Evolutionary conservation across 257 asterid genomes (phyloP).

Genomic region (Jacaranda mimosifolia): DNA sequence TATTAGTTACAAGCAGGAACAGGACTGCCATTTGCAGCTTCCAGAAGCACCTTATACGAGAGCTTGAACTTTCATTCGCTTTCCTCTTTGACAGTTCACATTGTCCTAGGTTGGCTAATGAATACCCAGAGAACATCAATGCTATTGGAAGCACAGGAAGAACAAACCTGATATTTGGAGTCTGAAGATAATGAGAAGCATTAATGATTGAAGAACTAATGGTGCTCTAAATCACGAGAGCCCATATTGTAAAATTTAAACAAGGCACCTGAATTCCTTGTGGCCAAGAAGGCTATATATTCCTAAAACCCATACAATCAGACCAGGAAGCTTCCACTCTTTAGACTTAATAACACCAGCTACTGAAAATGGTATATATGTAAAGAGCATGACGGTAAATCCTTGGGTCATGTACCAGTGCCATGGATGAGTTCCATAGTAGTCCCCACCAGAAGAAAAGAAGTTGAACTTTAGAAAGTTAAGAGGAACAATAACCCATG

Average conservation of each 20-base stretch:
- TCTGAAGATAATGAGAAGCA: constrained; percentile 57
- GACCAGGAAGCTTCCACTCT: constrained; percentile 81
- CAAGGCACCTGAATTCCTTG: constrained; percentile 92
- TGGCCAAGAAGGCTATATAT: constrained; percentile 92
- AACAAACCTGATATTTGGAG: constrained; percentile 78
- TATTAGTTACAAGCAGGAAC: constrained; percentile 76
- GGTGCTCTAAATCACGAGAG: not conserved
- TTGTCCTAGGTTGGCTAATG: constrained; percentile 61
- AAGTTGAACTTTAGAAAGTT: constrained; percentile 93
- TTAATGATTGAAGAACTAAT: constrained; percentile 38
- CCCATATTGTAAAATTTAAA: not conserved
- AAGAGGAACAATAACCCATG: constrained; percentile 91
- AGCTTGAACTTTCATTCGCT: constrained; percentile 42
- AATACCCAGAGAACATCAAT: constrained; percentile 81
- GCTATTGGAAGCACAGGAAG: constrained; percentile 97
- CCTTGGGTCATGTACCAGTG: constrained; percentile 99
- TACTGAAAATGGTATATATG: constrained; percentile 75
- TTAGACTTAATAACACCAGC: constrained; percentile 73
- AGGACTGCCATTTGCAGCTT: constrained; percentile 56
- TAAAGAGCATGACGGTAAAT: constrained; percentile 89
- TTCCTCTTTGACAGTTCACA: constrained; percentile 39
- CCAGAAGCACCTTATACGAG: constrained; percentile 33
- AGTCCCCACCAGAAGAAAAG: constrained; percentile 95
- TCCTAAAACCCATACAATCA: constrained; percentile 88
- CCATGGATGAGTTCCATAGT: constrained; percentile 99